These are phyloP conservation scores for Dioscorea dumetorum DNA, from an alignment of 106 monocot genomes.

Conservation along the genomic window DNA sequence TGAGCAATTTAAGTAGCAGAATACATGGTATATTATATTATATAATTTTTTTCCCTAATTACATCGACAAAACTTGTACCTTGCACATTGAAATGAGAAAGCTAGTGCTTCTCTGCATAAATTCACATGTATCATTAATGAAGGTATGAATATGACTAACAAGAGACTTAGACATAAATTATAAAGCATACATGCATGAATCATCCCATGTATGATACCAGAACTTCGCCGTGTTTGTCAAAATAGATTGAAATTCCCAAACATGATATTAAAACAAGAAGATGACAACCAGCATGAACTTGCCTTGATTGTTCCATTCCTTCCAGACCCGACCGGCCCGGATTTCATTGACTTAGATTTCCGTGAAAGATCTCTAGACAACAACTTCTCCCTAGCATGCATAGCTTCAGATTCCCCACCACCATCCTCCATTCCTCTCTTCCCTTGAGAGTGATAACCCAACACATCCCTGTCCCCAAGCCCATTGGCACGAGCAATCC, in stretches of 20 bases:
- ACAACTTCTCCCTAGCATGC: constrained; percentile 21
- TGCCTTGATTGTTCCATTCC: constrained; percentile 49
- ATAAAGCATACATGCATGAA: neutral
- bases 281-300: neutral
- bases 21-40: too few relatives aligned
- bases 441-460: constrained; percentile 8
- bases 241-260: neutral
- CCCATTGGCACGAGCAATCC: constrained; percentile 43
- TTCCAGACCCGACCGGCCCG: constrained; percentile 26
- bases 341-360: constrained; percentile 51
- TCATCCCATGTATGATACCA: neutral
- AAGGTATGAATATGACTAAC: neutral
- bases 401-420: constrained; percentile 1
- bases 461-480: constrained; percentile 24
- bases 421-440: constrained; percentile 16
- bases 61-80: too few relatives aligned
- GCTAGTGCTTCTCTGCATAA: too few relatives aligned
- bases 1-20: too few relatives aligned
- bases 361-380: constrained; percentile 52
- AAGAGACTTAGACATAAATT: neutral
- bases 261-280: neutral
- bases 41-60: too few relatives aligned
- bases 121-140: neutral
- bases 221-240: neutral
- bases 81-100: too few relatives aligned